Base-by-base conservation (phyloP, 179 eudicot species). In the Silene coronaria region DNA sequence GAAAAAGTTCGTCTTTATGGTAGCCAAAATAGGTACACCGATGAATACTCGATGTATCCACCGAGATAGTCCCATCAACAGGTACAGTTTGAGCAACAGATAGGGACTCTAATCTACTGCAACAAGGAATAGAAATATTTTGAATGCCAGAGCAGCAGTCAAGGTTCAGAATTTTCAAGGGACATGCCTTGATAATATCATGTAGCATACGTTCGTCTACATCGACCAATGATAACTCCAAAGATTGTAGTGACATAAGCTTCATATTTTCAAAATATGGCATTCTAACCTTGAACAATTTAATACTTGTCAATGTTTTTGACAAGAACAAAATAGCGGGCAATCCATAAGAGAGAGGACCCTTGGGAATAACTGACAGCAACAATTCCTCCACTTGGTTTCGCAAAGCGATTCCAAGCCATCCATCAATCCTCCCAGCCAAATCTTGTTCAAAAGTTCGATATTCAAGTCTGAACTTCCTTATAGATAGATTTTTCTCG, bases 121-220 rank as follows among this genome's bases (percentile, higher is more conserved):
- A 22, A 4, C 16, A 28, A 45, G 72, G 72, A 4, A 69, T 21
- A 23, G 19, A 10, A 12, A 69, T 21, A 68, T 23, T 38, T 2
- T 11, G 23, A 42, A 68, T 6, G 58, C 72, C 72, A 68, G 57
- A 9, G 51, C 72, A 68, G 0, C 12, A 3, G 12, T 17, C 0
- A 68, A 68, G 72, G 0, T 19, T 3, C 72, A 68, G 13, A 19
- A 2, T 10, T 68, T 68, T 68, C 32, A 68, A 42, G 0, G 72
- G 72, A 30, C 72, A 68, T 17, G 19, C 42, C 28, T 23, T 9
- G 17, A 45, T 45, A 68, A 68, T 22, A 21, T 68, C 8, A 0
- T 68, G 72, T 22, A 68, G 72, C 55, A 23, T 68, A 42, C 22
- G 19, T 17, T 68, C 72, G 2, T 68, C 55, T 38, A 68, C 21